phyloP scores from a whole-genome alignment of 148 eudicot genomes.

The Salicornia ramosissima region DNA sequence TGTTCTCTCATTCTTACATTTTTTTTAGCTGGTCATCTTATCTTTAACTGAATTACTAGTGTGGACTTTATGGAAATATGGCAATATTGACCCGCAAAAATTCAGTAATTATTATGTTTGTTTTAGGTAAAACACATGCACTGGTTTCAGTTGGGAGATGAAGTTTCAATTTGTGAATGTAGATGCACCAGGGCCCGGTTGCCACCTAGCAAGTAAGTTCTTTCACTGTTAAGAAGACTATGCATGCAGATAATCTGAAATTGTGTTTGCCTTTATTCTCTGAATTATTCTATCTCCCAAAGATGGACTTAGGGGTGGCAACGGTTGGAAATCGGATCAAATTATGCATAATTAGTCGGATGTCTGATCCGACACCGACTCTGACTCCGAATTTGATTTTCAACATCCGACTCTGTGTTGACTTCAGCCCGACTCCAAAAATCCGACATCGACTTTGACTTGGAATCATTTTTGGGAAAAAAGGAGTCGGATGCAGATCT shows the following conservation, averaged over 20 bases:
- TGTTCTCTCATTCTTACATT: background rate
- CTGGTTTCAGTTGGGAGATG: conserved; percentile 79
- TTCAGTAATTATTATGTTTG: conserved; percentile 5
- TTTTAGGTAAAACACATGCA: conserved; percentile 92
- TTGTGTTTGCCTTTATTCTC: background rate
- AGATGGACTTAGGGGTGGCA: too few species aligned
- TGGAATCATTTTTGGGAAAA: too few species aligned
- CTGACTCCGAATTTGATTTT: too few species aligned
- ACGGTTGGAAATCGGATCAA: too few species aligned
- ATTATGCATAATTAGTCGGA: too few species aligned
- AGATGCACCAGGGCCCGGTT: conserved; percentile 86
- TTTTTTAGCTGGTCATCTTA: background rate
- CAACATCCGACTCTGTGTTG: too few species aligned
- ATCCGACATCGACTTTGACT: too few species aligned
- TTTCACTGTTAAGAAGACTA: background rate
- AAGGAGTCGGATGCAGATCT: too few species aligned
- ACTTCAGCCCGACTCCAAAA: too few species aligned
- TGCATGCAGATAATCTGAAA: background rate
- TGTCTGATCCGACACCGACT: too few species aligned
- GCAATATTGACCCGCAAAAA: too few species aligned
- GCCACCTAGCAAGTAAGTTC: conserved; percentile 93
- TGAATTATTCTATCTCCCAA: background rate
- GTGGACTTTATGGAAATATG: background rate
- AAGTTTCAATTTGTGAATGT: conserved; percentile 82
- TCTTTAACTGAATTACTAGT: background rate